Percentiles rank a stretch among this genome's conserved stretches.
Conservation (phyloP, 148 eudicot species). For the Gaultheria prostrata region DNA sequence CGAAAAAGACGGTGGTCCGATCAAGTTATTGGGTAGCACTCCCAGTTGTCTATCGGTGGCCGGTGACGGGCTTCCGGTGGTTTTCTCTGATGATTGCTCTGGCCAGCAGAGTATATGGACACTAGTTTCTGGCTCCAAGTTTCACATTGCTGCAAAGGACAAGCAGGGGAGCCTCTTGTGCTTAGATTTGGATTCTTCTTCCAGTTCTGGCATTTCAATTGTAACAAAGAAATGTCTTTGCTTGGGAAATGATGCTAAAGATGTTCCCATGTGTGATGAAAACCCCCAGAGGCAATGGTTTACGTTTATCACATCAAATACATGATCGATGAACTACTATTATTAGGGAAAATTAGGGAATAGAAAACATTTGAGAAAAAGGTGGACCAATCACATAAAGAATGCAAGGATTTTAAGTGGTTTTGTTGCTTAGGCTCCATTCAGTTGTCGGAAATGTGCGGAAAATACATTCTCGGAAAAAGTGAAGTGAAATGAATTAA, state of each 20-base stretch:
- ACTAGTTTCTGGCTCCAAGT: conserved; percentile 25
- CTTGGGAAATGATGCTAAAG: conserved; percentile 19
- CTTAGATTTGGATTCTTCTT: conserved; percentile 27
- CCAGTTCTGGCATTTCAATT: conserved; percentile 8
- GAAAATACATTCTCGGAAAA: too few relatives aligned
- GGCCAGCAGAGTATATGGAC: conserved; percentile 25
- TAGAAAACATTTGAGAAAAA: not conserved
- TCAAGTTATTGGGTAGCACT: conserved; percentile 15
- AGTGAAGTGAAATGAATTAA: too few relatives aligned
- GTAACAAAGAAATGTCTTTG: conserved; percentile 33
- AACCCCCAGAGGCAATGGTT: conserved; percentile 47
- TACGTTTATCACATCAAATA: conserved; percentile 29
- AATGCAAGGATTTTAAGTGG: too few relatives aligned
- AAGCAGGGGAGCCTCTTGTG: conserved; percentile 30
- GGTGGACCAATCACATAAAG: not conserved
- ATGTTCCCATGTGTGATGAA: conserved; percentile 23
- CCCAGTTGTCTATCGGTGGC: conserved; percentile 18
- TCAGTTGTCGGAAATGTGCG: too few relatives aligned
- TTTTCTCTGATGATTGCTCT: conserved; percentile 26
- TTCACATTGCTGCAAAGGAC: conserved; percentile 30
- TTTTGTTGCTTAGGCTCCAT: too few relatives aligned
- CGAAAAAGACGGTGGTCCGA: conserved; percentile 19
- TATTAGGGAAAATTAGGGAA: not conserved
- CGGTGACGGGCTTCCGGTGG: conserved; percentile 21
- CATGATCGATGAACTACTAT: not conserved